phyloP scores from a whole-genome alignment of 2,329 filamentous ascomycete species.

The Arthrocladium fulminans region DNA sequence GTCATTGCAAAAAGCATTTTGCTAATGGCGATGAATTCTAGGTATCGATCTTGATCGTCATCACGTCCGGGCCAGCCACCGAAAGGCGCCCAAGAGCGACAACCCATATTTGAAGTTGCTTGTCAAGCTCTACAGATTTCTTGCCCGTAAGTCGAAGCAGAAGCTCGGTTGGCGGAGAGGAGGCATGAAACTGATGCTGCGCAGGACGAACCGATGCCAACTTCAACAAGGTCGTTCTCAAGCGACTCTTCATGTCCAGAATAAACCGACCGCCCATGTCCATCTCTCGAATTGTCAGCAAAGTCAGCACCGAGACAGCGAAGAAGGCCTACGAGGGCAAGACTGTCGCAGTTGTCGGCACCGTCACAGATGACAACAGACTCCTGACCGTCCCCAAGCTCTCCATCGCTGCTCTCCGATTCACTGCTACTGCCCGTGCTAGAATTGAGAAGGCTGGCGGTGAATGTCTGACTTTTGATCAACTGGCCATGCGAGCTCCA shows the following conservation, averaged over 20 bases:
- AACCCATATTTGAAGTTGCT: conserved; percentile 96
- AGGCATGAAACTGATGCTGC: conserved; percentile 11
- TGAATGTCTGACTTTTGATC: conserved; percentile 90
- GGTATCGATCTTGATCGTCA: conserved; percentile 53
- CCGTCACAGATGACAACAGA: conserved; percentile 96
- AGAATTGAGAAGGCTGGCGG: conserved; percentile 89
- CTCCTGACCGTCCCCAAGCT: conserved; percentile 84
- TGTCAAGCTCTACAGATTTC: conserved; percentile 97
- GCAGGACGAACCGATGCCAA: conserved; percentile 85
- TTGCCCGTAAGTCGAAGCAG: conserved; percentile 64
- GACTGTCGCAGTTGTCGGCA: conserved; percentile 89
- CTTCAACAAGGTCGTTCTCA: conserved; percentile 99
- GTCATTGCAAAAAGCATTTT: conserved; percentile 9
- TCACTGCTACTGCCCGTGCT: conserved; percentile 91
- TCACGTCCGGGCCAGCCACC: conserved; percentile 62
- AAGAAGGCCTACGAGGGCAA: conserved; percentile 53
- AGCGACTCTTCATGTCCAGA: conserved; percentile 95
- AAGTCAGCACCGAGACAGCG: conserved; percentile 40
- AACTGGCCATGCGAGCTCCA: conserved; percentile 89
- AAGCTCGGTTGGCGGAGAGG: not conserved
- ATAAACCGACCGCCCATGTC: conserved; percentile 96
- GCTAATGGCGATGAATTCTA: conserved; percentile 19
- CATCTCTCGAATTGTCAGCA: conserved; percentile 75
- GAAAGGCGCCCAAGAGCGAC: conserved; percentile 94
- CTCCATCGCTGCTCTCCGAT: conserved; percentile 85